Evolutionary conservation across 441 rosid genomes (phyloP), one percentile per base, ranked within the genome.

Genomic region (Adansonia gregorii): DNA sequence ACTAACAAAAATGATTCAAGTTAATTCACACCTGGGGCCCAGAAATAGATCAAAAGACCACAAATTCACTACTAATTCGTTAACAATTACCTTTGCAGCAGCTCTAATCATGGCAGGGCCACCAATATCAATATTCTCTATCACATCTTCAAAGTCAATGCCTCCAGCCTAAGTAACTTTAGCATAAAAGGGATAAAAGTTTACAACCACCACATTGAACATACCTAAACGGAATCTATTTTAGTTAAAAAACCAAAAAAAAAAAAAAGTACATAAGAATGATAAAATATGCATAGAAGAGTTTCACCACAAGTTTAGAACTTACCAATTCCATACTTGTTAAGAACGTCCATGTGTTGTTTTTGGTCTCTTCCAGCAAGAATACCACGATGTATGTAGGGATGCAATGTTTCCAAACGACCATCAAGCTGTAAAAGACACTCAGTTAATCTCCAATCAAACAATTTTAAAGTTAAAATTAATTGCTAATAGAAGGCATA

Each of bases 91-190:
- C 95, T 95, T 95, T 35, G 98, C 97, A 82, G 97, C 95, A 73
- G 97, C 97, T 91, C 97, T 88, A 48, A 93, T 95, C 95, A 91
- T 93, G 81, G 97, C 86, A 78, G 94, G 97, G 70, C 98, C 97
- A 80, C 98, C 97, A 76, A 93, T 93, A 82, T 95, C 99, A 46
- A 94, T 88, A 86, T 92, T 95, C 83, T 94, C 98, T 83, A 92
- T 92, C 82, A 97, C 98, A 79, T 95, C 92, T 69, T 92, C 97
- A 79, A 89, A 93, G 48, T 83, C 81, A 75, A 92, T 85, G 76
- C 86, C 88, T 61, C 87, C 89, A 2, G 84, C 73, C 54, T 93
- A 84, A 52, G 97, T 93, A 78, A 93, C 97, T 86, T 89, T 95
- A 10, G 83, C 88, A 74, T 95, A 93, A 82, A 95, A 93, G 0